Percentiles rank a stretch among this genome's conserved stretches.
phyloP scores from a whole-genome alignment of 495 filamentous ascomycete genomes.

The Daldinia childiae region DNA sequence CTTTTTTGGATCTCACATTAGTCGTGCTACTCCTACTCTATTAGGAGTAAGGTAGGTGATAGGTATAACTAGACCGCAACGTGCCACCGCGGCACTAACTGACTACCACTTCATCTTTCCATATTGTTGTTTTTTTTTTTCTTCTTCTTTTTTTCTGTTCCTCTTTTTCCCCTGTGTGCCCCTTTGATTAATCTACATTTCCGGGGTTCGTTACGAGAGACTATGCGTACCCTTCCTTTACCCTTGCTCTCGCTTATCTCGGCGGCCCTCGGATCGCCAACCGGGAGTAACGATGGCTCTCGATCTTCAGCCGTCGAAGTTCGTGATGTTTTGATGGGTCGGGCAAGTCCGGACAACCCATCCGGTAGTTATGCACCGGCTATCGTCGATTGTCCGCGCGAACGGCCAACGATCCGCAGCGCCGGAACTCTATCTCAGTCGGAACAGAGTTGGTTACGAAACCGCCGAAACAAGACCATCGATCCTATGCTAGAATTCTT shows the following conservation, averaged over 20 bases:
- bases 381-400: constrained; percentile 59
- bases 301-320: constrained; percentile 9
- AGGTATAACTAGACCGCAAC: constrained; percentile 29
- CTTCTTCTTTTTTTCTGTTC: not conserved
- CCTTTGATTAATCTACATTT: not conserved
- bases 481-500: constrained; percentile 79
- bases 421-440: constrained; percentile 68
- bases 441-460: constrained; percentile 72
- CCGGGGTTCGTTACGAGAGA: constrained; percentile 8
- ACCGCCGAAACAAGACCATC: constrained; percentile 65
- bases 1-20: constrained; percentile 26
- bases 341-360: constrained; percentile 64
- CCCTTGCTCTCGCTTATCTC: constrained; percentile 40
- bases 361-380: constrained; percentile 65
- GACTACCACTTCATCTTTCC: not conserved
- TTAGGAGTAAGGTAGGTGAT: not conserved
- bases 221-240: constrained; percentile 28
- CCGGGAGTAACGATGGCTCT: constrained; percentile 11
- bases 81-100: constrained; percentile 2
- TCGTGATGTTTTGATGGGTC: constrained; percentile 37
- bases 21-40: constrained; percentile 15
- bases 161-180: not conserved
- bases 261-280: constrained; percentile 34
- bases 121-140: not conserved
- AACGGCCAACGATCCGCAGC: constrained; percentile 57